Conservation (phyloP, 2,329 filamentous ascomycete genomes). For the Scedosporium aurantiacum region DNA sequence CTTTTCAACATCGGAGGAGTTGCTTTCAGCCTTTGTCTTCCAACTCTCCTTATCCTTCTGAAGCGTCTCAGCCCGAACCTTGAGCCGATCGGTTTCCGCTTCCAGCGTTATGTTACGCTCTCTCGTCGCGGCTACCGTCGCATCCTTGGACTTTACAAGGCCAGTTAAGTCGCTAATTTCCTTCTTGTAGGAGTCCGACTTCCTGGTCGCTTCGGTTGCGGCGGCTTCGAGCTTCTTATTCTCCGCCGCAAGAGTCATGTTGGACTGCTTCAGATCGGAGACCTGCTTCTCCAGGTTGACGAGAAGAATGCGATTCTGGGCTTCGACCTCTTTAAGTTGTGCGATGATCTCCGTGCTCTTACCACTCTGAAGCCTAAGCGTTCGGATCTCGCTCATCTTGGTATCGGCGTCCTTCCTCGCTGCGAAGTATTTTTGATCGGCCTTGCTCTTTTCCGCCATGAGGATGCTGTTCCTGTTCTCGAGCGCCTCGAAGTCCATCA, state of each 20-base stretch:
- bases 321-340: constrained; percentile 83
- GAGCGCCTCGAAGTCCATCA: constrained; percentile 60
- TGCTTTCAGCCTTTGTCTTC: constrained; percentile 72
- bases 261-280: constrained; percentile 67
- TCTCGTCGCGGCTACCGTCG: constrained; percentile 36
- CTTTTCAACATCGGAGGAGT: constrained; percentile 72
- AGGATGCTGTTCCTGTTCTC: constrained; percentile 70
- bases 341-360: constrained; percentile 91
- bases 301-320: constrained; percentile 61
- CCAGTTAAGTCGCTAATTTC: constrained; percentile 70
- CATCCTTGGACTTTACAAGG: constrained; percentile 65
- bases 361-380: constrained; percentile 68
- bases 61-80: constrained; percentile 63
- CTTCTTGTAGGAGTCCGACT: constrained; percentile 59
- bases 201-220: constrained; percentile 56
- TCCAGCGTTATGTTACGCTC: constrained; percentile 53
- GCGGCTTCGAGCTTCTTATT: constrained; percentile 66
- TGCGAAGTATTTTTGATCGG: constrained; percentile 95
- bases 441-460: constrained; percentile 84
- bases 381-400: constrained; percentile 67
- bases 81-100: constrained; percentile 68
- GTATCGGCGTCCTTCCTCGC: constrained; percentile 90
- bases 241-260: constrained; percentile 59
- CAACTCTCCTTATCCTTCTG: constrained; percentile 77
- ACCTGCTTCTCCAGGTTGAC: constrained; percentile 86